These are phyloP conservation scores for Rubia peregrina DNA, from an alignment of 305 asterid species.

Conservation along the genomic window DNA sequence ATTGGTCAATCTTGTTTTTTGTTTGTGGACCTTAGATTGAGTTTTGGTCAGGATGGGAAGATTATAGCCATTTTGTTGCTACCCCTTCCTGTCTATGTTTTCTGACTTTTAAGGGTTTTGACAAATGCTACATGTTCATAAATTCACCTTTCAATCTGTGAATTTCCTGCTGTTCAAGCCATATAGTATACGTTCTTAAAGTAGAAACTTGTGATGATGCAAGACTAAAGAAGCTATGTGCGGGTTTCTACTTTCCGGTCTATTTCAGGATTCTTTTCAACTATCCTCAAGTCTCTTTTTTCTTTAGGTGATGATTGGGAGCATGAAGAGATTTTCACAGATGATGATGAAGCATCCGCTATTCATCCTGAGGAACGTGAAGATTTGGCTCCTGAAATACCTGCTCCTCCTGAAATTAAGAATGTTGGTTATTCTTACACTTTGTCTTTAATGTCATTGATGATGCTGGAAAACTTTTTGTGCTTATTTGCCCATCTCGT, in stretches of 20 bases:
- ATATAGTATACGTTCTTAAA: not conserved
- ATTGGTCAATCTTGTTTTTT: not conserved
- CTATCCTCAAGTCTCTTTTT: not conserved
- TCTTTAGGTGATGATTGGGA: constrained; percentile 95
- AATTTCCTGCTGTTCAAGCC: not conserved
- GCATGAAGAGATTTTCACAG: constrained; percentile 95
- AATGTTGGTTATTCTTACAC: constrained; percentile 42
- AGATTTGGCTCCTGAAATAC: constrained; percentile 93
- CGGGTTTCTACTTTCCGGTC: not conserved
- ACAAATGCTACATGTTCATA: not conserved
- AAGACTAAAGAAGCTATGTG: not conserved
- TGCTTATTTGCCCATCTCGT: not conserved
- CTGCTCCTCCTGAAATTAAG: constrained; percentile 98
- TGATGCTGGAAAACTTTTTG: constrained; percentile 1
- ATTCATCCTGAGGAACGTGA: constrained; percentile 92
- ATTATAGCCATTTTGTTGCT: not conserved
- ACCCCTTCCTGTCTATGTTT: not conserved
- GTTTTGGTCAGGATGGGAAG: not conserved
- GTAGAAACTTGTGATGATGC: not conserved
- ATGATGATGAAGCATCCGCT: constrained; percentile 78
- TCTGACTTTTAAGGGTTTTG: not conserved
- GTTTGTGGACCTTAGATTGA: not conserved
- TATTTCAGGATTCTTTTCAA: not conserved
- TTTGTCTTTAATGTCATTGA: constrained; percentile 2
- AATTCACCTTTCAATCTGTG: not conserved